A percentile compares a stretch with the other conserved stretches of the same genome.
Conservation (phyloP, 805 yeast species). For the Sugiyamaella boreocaroliniensis region DNA sequence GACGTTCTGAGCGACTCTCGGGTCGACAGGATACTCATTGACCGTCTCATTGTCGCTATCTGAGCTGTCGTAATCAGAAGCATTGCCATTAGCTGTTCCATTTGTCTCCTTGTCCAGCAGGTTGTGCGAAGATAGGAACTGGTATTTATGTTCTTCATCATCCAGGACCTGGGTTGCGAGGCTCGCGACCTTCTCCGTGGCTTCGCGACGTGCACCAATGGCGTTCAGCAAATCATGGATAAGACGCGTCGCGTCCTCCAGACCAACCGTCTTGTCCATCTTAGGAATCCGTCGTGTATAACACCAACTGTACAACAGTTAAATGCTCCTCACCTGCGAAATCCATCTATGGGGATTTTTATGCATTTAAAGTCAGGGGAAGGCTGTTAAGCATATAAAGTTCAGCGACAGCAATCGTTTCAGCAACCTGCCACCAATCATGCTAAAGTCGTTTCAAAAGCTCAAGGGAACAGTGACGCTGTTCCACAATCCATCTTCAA, state of each 20-base stretch:
- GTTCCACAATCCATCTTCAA: conserved; percentile 24
- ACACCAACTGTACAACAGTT: too few relatives aligned
- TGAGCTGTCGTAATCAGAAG: conserved; percentile 9
- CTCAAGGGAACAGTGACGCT: conserved; percentile 27
- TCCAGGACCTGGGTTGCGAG: conserved; percentile 22
- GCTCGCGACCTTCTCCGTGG: conserved; percentile 15
- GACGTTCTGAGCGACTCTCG: conserved; percentile 11
- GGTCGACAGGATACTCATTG: neutral
- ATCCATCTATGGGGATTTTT: too few relatives aligned
- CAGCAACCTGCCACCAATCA: conserved; percentile 4
- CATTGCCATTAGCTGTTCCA: conserved; percentile 8
- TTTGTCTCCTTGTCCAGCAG: conserved; percentile 6
- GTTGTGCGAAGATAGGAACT: conserved; percentile 11
- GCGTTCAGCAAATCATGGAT: conserved; percentile 25
- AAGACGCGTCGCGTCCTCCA: conserved; percentile 20
- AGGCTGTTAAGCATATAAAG: too few relatives aligned
- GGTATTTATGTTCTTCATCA: conserved; percentile 19
- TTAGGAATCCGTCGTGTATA: neutral
- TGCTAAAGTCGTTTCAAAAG: conserved; percentile 28
- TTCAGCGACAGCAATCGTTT: neutral
- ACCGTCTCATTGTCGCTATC: conserved; percentile 3
- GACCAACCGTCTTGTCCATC: neutral
- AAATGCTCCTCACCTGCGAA: too few relatives aligned
- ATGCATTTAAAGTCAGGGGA: too few relatives aligned
- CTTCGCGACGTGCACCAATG: conserved; percentile 21